Evolutionary conservation across 306 rosid genomes (phyloP).

Genomic region (Senna siamea): DNA sequence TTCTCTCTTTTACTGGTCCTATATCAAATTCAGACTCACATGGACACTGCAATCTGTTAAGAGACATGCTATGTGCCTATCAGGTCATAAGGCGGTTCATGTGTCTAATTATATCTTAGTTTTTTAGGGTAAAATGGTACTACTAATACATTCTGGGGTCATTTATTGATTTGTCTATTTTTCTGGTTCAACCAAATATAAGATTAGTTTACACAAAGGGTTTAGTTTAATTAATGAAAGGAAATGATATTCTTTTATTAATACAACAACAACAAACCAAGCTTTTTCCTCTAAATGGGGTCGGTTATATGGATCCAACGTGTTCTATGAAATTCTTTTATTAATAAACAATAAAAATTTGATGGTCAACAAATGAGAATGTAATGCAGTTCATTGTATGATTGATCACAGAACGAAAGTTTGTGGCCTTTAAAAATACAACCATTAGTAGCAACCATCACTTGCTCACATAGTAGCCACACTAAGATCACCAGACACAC

Average conservation of each 20-base stretch:
- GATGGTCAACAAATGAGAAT: slow-evolving; percentile 12
- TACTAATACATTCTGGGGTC: too few species aligned
- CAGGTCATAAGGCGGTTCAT: not conserved
- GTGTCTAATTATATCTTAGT: not conserved
- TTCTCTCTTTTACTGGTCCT: too few species aligned
- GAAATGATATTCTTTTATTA: too few species aligned
- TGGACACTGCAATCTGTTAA: not conserved
- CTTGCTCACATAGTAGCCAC: not conserved
- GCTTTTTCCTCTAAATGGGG: too few species aligned
- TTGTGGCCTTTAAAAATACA: slow-evolving; percentile 15
- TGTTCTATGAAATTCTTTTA: too few species aligned
- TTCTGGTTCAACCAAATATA: not conserved
- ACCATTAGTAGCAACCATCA: not conserved
- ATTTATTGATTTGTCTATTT: not conserved
- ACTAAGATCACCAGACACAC: not conserved
- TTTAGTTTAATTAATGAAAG: not conserved
- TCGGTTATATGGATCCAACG: too few species aligned
- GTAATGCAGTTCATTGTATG: not conserved
- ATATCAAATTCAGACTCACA: too few species aligned
- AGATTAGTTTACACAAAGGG: not conserved
- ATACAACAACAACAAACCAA: too few species aligned
- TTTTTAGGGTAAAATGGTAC: too few species aligned
- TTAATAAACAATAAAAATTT: too few species aligned
- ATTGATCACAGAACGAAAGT: slow-evolving; percentile 21
- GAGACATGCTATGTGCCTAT: not conserved